These are phyloP conservation scores for Gastrodia elata DNA, from an alignment of 106 monocot genomes.

Conservation along the genomic window DNA sequence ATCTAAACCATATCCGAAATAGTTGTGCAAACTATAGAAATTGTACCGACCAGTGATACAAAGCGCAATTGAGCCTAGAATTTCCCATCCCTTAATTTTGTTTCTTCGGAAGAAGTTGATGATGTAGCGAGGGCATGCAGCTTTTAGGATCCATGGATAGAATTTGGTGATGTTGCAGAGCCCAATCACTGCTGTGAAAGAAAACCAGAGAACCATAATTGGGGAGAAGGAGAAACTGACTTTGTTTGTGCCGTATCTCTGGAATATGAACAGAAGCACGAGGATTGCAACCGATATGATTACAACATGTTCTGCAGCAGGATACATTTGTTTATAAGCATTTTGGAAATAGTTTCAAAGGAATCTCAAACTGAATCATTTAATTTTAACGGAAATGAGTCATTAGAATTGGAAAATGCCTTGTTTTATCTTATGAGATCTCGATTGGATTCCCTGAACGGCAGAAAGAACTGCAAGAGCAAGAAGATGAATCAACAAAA, in stretches of 20 bases:
- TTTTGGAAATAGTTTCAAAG: neutral
- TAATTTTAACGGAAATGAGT: neutral
- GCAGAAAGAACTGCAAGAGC: conserved; percentile 53
- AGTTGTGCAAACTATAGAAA: neutral
- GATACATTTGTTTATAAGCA: neutral
- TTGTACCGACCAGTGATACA: conserved; percentile 45
- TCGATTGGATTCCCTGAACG: conserved; percentile 62
- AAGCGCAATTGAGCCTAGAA: conserved; percentile 38
- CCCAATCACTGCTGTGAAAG: conserved; percentile 25
- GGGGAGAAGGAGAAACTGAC: conserved; percentile 57
- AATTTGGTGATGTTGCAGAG: conserved; percentile 45
- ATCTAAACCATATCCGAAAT: neutral
- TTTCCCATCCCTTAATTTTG: conserved; percentile 33
- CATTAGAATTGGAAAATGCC: conserved; percentile 5
- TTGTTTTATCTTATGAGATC: conserved; percentile 37
- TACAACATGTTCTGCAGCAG: conserved; percentile 25
- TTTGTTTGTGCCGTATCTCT: conserved; percentile 50
- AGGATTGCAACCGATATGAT: conserved; percentile 42
- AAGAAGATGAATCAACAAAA: neutral
- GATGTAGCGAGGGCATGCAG: conserved; percentile 49
- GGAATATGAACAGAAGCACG: conserved; percentile 39
- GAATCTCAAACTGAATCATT: neutral
- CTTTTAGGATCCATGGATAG: conserved; percentile 36
- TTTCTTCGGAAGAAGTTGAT: conserved; percentile 37
- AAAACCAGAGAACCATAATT: conserved; percentile 47